Conservation (phyloP, 768 basidiomycete species). For the Amylocystis lapponica region DNA sequence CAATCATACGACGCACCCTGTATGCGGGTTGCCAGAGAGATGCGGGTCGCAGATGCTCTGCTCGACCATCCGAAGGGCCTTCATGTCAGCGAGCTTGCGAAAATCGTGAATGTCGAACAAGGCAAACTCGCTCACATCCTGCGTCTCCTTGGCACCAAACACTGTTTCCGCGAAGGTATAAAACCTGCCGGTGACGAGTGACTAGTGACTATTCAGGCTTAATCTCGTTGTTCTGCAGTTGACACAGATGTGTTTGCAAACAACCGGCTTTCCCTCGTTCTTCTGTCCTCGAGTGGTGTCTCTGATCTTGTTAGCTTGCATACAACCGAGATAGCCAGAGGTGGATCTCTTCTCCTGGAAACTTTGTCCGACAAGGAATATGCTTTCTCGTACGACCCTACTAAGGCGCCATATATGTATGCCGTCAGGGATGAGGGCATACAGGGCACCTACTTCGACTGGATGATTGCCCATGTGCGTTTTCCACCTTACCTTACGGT, state of each 20-base stretch:
- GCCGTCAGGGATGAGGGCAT: neutral
- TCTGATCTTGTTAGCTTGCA: constrained; percentile 19
- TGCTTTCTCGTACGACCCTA: constrained; percentile 10
- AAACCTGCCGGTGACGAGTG: too few relatives aligned
- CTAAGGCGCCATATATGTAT: constrained; percentile 11
- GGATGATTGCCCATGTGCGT: constrained; percentile 1
- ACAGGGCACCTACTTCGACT: neutral
- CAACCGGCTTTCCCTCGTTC: constrained; percentile 33
- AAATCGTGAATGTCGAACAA: constrained; percentile 26
- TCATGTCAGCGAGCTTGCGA: constrained; percentile 28
- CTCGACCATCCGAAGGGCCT: constrained; percentile 30
- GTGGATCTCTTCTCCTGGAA: constrained; percentile 26
- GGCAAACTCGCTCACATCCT: constrained; percentile 35
- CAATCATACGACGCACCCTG: constrained; percentile 19
- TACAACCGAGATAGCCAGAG: constrained; percentile 14
- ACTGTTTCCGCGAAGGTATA: constrained; percentile 39
- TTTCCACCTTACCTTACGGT: neutral
- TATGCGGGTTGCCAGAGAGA: constrained; percentile 27
- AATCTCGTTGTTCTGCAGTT: constrained; percentile 20
- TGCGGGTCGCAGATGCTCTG: constrained; percentile 35
- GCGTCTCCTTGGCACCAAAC: constrained; percentile 34
- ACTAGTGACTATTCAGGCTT: neutral
- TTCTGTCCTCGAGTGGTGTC: constrained; percentile 29
- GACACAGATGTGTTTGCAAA: constrained; percentile 34
- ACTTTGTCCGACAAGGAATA: constrained; percentile 30